Percentiles rank a stretch among this genome's conserved stretches.
These are phyloP conservation scores for Phytophthora cryptogea DNA, from an alignment of 352 stramenopile genomes.

Conservation along the genomic window DNA sequence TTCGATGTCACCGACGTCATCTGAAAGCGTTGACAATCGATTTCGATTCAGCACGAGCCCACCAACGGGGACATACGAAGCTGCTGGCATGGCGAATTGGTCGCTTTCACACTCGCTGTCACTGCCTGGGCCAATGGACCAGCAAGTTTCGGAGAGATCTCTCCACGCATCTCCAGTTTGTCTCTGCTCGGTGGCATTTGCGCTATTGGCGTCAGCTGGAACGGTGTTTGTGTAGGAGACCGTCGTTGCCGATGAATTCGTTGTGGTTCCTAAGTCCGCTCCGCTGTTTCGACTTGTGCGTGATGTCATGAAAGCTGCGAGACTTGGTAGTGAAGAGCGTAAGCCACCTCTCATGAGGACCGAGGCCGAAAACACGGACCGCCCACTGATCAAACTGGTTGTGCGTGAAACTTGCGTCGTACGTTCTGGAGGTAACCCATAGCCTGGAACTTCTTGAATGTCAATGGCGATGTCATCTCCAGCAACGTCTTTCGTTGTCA, in stretches of 20 bases:
- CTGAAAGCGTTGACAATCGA: constrained; percentile 27
- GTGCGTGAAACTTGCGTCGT: constrained; percentile 9
- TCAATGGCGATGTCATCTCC: constrained; percentile 13
- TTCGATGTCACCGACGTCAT: constrained; percentile 16
- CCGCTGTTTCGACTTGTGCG: constrained; percentile 7
- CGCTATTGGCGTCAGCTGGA: not conserved
- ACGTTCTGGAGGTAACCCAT: not conserved
- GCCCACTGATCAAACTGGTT: constrained; percentile 17
- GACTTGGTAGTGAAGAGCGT: constrained; percentile 15
- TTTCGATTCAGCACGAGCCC: constrained; percentile 6
- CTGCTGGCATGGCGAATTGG: constrained; percentile 2
- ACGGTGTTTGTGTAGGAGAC: not conserved
- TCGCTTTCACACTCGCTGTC: constrained; percentile 36
- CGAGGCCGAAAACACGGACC: constrained; percentile 29
- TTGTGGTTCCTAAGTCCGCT: not conserved
- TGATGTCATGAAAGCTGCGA: constrained; percentile 9
- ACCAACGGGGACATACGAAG: not conserved
- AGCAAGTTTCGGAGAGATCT: constrained; percentile 37
- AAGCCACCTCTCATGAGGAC: constrained; percentile 15
- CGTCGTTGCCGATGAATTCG: constrained; percentile 12
- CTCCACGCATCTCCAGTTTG: constrained; percentile 17
- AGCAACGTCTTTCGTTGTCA: constrained; percentile 1
- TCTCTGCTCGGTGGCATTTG: not conserved
- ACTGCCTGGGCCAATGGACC: constrained; percentile 37
- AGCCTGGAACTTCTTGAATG: constrained; percentile 7